These are phyloP conservation scores for Pterocarpus macrocarpus DNA, from an alignment of 306 rosid genomes.

Conservation along the genomic window DNA sequence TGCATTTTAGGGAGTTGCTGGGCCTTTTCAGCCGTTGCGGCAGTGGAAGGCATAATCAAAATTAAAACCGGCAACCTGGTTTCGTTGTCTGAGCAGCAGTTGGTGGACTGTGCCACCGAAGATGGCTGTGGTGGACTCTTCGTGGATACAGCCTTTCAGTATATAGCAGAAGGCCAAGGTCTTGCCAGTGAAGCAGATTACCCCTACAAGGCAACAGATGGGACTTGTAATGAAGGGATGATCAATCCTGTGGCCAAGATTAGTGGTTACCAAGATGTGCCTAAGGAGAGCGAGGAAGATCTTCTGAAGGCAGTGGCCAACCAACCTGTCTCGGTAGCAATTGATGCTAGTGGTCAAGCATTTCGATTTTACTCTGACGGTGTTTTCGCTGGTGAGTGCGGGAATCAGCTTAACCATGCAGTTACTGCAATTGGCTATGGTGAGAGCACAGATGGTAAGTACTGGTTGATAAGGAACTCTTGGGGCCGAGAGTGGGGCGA, in stretches of 20 bases:
- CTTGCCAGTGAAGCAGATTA: conserved; percentile 35
- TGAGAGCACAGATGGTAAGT: conserved; percentile 16
- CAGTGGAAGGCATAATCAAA: conserved; percentile 36
- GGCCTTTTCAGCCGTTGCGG: not conserved
- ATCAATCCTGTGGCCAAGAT: not conserved
- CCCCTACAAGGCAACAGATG: not conserved
- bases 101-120: conserved; percentile 34
- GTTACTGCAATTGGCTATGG: conserved; percentile 46
- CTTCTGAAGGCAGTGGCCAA: conserved; percentile 33
- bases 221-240: not conserved
- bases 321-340: conserved; percentile 32
- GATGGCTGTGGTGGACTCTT: not conserved
- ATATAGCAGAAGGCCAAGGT: conserved; percentile 30
- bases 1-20: not conserved
- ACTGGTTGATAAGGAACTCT: conserved; percentile 46
- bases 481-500: conserved; percentile 44
- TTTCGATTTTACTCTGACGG: not conserved
- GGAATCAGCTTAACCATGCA: not conserved
- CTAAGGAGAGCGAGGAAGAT: not conserved
- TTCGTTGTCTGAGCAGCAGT: conserved; percentile 53
- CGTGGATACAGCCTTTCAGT: not conserved
- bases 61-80: conserved; percentile 35
- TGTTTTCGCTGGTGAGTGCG: conserved; percentile 27
- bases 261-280: not conserved
- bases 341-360: not conserved